Conservation (phyloP, 495 filamentous ascomycete genomes). For the Bombardia bombarda region DNA sequence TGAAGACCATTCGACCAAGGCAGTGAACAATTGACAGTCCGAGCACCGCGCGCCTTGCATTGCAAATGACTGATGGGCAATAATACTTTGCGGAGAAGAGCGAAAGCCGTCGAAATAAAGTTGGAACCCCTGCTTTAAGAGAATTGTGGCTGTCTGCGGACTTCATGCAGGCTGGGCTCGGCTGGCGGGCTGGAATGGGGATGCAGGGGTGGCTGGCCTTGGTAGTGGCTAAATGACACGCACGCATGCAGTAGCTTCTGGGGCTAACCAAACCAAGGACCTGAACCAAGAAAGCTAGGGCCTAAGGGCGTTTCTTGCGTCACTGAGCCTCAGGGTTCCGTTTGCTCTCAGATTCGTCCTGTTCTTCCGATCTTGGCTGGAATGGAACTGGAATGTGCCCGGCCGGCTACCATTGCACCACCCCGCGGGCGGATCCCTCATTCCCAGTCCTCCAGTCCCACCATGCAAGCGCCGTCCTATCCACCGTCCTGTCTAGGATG, state of each 20-base stretch:
- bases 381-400: too few relatives aligned
- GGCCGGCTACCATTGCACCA: too few relatives aligned
- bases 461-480: too few relatives aligned
- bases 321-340: too few relatives aligned
- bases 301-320: neutral
- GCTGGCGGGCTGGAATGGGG: neutral
- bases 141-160: neutral
- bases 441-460: too few relatives aligned
- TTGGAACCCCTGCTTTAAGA: constrained; percentile 18
- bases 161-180: constrained; percentile 4
- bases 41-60: too few relatives aligned
- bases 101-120: constrained; percentile 13
- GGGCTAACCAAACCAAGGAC: neutral
- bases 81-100: neutral
- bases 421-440: too few relatives aligned
- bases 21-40: too few relatives aligned
- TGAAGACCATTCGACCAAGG: too few relatives aligned
- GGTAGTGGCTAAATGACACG: constrained; percentile 3
- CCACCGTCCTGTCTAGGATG: too few relatives aligned
- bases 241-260: constrained; percentile 5
- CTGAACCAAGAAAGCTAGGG: neutral
- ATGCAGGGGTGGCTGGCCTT: neutral
- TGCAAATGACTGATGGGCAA: neutral
- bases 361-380: too few relatives aligned
- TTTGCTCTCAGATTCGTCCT: too few relatives aligned